A percentile compares a stretch with the other conserved stretches of the same genome.
Evolutionary conservation across 352 stramenopile species (phyloP).

Genomic region (Globisporangium okanoganense): DNA sequence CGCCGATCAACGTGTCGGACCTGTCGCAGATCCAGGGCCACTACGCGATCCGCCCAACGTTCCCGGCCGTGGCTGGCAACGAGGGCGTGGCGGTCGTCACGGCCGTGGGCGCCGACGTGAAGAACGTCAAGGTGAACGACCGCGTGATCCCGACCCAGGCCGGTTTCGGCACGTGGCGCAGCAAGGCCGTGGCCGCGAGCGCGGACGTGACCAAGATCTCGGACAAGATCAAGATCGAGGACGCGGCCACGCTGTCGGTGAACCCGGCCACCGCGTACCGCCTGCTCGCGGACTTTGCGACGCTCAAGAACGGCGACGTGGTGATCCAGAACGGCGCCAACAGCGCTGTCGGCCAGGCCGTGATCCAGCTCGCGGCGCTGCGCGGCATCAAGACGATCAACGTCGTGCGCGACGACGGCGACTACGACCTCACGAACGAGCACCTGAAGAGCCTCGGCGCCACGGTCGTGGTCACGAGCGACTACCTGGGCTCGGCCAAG

Average conservation of each 20-base stretch:
- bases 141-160: slow-evolving; percentile 70
- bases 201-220: slow-evolving; percentile 69
- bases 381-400: slow-evolving; percentile 91
- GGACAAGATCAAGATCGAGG: slow-evolving; percentile 82
- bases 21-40: slow-evolving; percentile 85
- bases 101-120: slow-evolving; percentile 74
- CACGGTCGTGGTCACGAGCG: slow-evolving; percentile 58
- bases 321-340: slow-evolving; percentile 91
- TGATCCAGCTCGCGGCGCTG: slow-evolving; percentile 86
- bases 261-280: slow-evolving; percentile 86
- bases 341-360: slow-evolving; percentile 80
- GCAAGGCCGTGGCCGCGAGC: slow-evolving; percentile 60
- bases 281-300: slow-evolving; percentile 81
- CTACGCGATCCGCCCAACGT: slow-evolving; percentile 72
- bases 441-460: slow-evolving; percentile 79
- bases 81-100: slow-evolving; percentile 85
- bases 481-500: slow-evolving; percentile 74
- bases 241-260: slow-evolving; percentile 76
- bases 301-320: slow-evolving; percentile 74
- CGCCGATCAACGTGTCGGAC: slow-evolving; percentile 87
- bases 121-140: slow-evolving; percentile 85
- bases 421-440: slow-evolving; percentile 73
- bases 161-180: slow-evolving; percentile 78
- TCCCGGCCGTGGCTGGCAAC: slow-evolving; percentile 82
- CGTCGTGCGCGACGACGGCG: slow-evolving; percentile 78